Percentiles rank a stretch among this genome's conserved stretches.
Conservation (phyloP, 805 yeast genomes). For the Metschnikowia continentalis region DNA sequence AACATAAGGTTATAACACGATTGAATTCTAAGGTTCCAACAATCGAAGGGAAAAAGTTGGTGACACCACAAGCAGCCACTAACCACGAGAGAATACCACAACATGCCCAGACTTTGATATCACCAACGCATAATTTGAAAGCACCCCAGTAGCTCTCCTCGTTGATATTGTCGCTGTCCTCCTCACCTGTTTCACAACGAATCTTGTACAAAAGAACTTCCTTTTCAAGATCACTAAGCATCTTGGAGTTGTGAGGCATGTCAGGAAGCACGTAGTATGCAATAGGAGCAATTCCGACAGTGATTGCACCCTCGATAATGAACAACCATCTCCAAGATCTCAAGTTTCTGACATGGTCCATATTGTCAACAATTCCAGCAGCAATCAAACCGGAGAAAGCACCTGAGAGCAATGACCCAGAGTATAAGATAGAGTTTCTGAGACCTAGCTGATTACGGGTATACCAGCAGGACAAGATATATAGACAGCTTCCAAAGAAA, state of each 20-base stretch:
- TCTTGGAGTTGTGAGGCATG: conserved; percentile 48
- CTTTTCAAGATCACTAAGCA: conserved; percentile 42
- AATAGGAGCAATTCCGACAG: conserved; percentile 42
- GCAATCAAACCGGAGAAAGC: conserved; percentile 55
- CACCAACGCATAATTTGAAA: conserved; percentile 34
- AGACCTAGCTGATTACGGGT: conserved; percentile 46
- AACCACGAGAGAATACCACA: conserved; percentile 42
- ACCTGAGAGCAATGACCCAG: conserved; percentile 50
- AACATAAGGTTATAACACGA: conserved; percentile 47
- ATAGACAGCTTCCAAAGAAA: conserved; percentile 45
- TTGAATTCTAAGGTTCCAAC: conserved; percentile 52
- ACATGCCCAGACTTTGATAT: conserved; percentile 45
- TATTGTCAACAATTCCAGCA: conserved; percentile 45
- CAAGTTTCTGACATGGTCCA: conserved; percentile 19
- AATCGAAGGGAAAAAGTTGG: conserved; percentile 59
- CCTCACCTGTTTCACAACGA: conserved; percentile 37
- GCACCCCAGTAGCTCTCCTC: conserved; percentile 36
- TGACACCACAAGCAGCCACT: conserved; percentile 59
- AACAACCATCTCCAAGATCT: conserved; percentile 53
- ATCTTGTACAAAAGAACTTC: conserved; percentile 41
- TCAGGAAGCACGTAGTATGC: conserved; percentile 50
- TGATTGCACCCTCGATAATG: conserved; percentile 52
- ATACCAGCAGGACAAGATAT: conserved; percentile 53
- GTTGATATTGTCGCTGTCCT: conserved; percentile 33
- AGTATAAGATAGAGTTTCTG: conserved; percentile 47